Evolutionary conservation across 441 rosid species (phyloP), one percentile per base, ranked within the genome.

Genomic region (Adansonia grandidieri): DNA sequence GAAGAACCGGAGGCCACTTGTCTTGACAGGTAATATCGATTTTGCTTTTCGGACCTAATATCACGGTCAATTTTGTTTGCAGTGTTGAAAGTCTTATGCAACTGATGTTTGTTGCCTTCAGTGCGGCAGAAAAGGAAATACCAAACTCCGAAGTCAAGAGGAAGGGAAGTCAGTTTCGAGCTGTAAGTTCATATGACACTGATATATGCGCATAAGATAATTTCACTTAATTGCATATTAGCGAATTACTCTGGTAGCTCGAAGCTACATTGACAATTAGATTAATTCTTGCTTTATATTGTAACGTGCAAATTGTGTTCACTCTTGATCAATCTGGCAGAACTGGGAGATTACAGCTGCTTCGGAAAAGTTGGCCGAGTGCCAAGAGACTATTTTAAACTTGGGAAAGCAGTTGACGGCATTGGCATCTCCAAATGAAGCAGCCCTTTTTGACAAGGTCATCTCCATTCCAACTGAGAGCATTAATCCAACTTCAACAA

Each of bases 301-400:
- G 40, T 17, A 77, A 54, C 50, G 48, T 57, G 56, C 15, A 15
- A 60, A 74, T 22, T 48, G 7, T 19, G 14, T 15, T 20, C 82
- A 24, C 28, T 45, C 56, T 64, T 63, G 73, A 73, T 79, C 42
- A 56, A 70, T 77, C 37, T 80, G 75, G 74, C 90, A 96, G 98
- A 93, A 89, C 45, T 78, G 88, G 88, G 98, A 92, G 88, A 91
- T 93, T 85, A 83, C 92, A 51, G 90, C 94, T 73, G 99, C 98
- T 82, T 92, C 99, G 28, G 90, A 90, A 68, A 96, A 93, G 86
- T 81, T 96, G 75, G 98, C 97, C 0, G 97, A 96, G 84, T 96
- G 98, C 84, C 98, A 92, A 83, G 98, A 91, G 76, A 92, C 98
- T 11, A 96, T 94, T 69, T 82, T 90, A 67, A 87, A 89, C 85